These are phyloP conservation scores for Vitis rupestris DNA, from an alignment of 164 flowering plant genomes.

Conservation along the genomic window DNA sequence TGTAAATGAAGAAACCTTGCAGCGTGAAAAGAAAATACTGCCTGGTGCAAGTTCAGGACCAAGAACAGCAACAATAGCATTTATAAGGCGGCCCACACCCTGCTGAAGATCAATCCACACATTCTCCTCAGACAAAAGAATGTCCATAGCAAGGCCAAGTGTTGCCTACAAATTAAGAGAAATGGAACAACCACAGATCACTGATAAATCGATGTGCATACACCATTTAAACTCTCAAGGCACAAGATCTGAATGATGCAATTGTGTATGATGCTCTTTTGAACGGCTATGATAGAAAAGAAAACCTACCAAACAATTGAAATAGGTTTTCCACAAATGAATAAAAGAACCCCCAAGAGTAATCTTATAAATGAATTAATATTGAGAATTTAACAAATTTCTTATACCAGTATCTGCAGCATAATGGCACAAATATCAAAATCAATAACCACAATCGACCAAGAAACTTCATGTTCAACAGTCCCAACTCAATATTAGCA, in stretches of 20 bases:
- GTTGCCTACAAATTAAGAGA: slow-evolving; percentile 53
- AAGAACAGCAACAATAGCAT: slow-evolving; percentile 97
- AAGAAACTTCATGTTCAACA: too few species aligned
- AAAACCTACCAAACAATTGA: background rate
- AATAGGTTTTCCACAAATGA: background rate
- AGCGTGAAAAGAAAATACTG: slow-evolving; percentile 94
- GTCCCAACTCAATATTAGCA: too few species aligned
- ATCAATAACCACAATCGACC: too few species aligned
- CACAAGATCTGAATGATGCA: background rate
- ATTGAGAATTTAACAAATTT: background rate
- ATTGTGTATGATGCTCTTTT: background rate
- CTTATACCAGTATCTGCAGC: too few species aligned
- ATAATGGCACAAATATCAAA: too few species aligned
- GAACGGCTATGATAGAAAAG: background rate
- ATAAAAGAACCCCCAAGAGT: background rate
- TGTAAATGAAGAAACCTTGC: slow-evolving; percentile 59
- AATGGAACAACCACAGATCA: background rate
- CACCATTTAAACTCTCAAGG: background rate
- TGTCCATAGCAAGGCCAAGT: slow-evolving; percentile 86
- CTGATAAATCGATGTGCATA: background rate
- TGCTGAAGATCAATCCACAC: slow-evolving; percentile 88
- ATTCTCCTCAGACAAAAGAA: slow-evolving; percentile 83
- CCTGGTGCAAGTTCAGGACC: slow-evolving; percentile 99
- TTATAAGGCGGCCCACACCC: slow-evolving; percentile 89
- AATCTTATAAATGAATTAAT: background rate